Evolutionary conservation across 225 moss, liverwort and hornwort species (phyloP), one percentile per base, ranked within the genome.

Genomic region (Pseudoscleropodium purum): DNA sequence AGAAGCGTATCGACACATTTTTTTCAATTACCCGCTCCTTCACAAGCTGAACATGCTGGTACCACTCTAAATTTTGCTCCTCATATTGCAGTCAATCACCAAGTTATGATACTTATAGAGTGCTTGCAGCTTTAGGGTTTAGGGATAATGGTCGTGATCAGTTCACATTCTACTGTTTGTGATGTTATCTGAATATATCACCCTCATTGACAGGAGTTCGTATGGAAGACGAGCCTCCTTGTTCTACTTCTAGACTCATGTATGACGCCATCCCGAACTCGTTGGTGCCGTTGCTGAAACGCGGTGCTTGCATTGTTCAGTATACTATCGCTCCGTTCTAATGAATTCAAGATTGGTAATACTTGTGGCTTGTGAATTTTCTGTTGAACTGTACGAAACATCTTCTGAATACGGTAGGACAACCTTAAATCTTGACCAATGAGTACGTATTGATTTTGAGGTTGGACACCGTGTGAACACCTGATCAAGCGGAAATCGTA

Each of bases 21-120:
- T 99, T 87, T 99, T 96, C 94, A 99, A 99, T 88, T 96, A 96
- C 54, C 97, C 96, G 15, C 89, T 93, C 68, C 95, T 97, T 73
- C 96, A 95, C 90, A 94, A 90, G 91, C 92, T 96, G 37, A 95
- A 94, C 75, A 91, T 95, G 94, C 96, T 93, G 95, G 98, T 98
- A 92, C 47, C 96, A 89, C 23, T 63, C 63, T 39, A 39, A 39
- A 30, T 79, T 78, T 33, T 39, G 25, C 51, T 68, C 64, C 51
- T 79, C 33, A 60, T 63, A 4, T 87, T 84, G 49, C 60, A 13
- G 36, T 67, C 34, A 67, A 34, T 67, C 59, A 51, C 43, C 66
- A 33, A 57, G 14, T 18, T 79, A 52, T 72, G 88, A 14, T 82
- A 63, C 14, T 52, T 56, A 25, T 52, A 12, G 19, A 26, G 24